Percentiles rank a stretch among this genome's conserved stretches.
phyloP scores from a whole-genome alignment of 441 rosid species.

The Adansonia rubrostipa region DNA sequence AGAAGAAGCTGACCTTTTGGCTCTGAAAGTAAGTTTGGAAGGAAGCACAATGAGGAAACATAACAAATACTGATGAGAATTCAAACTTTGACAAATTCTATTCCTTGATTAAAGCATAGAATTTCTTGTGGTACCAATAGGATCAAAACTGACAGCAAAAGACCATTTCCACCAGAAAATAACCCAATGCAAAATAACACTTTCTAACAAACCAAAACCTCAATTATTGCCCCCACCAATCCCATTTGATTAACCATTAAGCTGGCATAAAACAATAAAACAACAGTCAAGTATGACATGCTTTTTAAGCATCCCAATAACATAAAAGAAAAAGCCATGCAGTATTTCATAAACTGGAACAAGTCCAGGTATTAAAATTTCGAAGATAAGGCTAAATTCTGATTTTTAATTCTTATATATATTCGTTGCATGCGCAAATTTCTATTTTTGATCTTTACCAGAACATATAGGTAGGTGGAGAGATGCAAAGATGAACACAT shows the following conservation, averaged over 20 bases:
- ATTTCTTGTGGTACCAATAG: not conserved
- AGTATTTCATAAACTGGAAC: not conserved
- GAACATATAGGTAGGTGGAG: conserved; percentile 6
- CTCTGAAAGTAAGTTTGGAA: conserved; percentile 49
- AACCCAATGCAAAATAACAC: not conserved
- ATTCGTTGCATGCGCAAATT: not conserved
- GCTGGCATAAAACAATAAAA: conserved; percentile 12
- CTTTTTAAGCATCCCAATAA: conserved; percentile 18
- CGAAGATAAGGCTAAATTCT: not conserved
- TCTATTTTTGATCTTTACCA: not conserved
- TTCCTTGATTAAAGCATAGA: conserved; percentile 2
- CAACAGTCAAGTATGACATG: conserved; percentile 14
- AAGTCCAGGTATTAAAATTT: conserved; percentile 5
- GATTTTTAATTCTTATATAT: not conserved
- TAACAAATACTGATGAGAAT: not conserved
- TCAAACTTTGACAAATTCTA: conserved; percentile 8
- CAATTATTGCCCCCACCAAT: not conserved
- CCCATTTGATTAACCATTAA: conserved; percentile 1
- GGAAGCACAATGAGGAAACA: conserved; percentile 21
- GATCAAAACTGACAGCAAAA: not conserved
- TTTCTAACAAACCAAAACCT: conserved; percentile 5
- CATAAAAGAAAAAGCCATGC: conserved; percentile 3
- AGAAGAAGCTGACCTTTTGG: conserved; percentile 98
- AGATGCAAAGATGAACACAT: conserved; percentile 10
- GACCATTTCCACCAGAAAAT: conserved; percentile 19